phyloP scores from a whole-genome alignment of 208 protist genomes.

The Leishmania lainsoni region DNA sequence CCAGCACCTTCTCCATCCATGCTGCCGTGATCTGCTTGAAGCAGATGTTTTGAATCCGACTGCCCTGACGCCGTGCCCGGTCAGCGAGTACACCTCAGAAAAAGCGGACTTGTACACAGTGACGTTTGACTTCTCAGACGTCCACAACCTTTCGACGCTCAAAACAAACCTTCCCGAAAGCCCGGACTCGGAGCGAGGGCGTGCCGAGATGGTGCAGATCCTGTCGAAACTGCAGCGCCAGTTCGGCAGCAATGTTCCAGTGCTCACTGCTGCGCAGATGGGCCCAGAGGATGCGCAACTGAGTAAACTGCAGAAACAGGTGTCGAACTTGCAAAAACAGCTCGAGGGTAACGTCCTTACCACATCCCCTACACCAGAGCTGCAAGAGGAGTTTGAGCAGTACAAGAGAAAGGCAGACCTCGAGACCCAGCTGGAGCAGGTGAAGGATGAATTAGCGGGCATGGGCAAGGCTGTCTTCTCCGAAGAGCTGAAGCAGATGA shows the following conservation, averaged over 20 bases:
- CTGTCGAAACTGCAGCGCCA: conserved; percentile 77
- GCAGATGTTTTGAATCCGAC: conserved; percentile 18
- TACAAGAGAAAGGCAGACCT: conserved; percentile 78
- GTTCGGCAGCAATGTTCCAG: conserved; percentile 81
- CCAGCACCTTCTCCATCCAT: conserved; percentile 71
- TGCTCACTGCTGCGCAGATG: conserved; percentile 97
- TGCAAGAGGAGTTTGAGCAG: conserved; percentile 59
- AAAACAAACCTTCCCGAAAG: conserved; percentile 82
- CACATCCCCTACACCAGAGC: conserved; percentile 59
- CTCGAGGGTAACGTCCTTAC: conserved; percentile 69
- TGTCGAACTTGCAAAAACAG: conserved; percentile 86
- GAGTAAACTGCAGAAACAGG: conserved; percentile 74
- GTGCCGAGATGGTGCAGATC: conserved; percentile 77
- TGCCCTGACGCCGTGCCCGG: conserved; percentile 68
- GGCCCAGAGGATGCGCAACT: conserved; percentile 90
- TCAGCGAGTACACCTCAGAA: conserved; percentile 79
- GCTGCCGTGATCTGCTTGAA: conserved; percentile 86
- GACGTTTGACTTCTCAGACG: conserved; percentile 85
- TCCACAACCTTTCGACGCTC: conserved; percentile 73
- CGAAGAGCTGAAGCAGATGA: conserved; percentile 96
- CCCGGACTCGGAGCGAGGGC: conserved; percentile 74
- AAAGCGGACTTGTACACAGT: conserved; percentile 87
- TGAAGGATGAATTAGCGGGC: conserved; percentile 84
- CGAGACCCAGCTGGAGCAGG: conserved; percentile 62
- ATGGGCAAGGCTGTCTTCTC: conserved; percentile 90